Evolutionary conservation across 1,284 basidiomycete species (phyloP).

Genomic region (Lentinula novae-zelandiae): DNA sequence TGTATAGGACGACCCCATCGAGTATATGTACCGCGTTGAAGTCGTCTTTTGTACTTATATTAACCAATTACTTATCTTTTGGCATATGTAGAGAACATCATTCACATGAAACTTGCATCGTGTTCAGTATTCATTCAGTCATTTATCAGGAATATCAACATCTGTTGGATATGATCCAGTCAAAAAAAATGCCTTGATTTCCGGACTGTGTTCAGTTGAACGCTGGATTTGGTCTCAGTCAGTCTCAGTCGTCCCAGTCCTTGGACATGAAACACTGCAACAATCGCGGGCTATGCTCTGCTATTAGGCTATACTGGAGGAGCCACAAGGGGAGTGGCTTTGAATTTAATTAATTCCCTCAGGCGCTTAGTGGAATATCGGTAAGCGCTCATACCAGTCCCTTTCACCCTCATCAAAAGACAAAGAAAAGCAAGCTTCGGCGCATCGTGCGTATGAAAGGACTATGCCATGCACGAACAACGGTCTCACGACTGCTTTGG

Average conservation of each 20-base stretch:
- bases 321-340: too few relatives aligned
- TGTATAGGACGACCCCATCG: background rate
- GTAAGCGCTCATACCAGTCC: background rate
- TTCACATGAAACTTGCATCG: background rate
- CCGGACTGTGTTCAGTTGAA: conserved; percentile 8
- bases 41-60: background rate
- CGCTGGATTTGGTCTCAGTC: too few relatives aligned
- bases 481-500: too few relatives aligned
- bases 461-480: too few relatives aligned
- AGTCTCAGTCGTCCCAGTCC: conserved; percentile 1
- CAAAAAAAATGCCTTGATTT: background rate
- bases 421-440: background rate
- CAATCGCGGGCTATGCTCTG: background rate
- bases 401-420: background rate
- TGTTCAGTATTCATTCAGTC: background rate
- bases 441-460: too few relatives aligned
- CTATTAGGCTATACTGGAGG: too few relatives aligned
- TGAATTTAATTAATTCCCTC: too few relatives aligned
- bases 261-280: background rate
- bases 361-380: background rate
- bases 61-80: background rate
- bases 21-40: background rate
- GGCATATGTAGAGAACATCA: background rate
- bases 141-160: background rate
- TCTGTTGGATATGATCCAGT: background rate